These are phyloP conservation scores for Meira miltonrushii DNA, from an alignment of 1,284 basidiomycete genomes.

Conservation along the genomic window DNA sequence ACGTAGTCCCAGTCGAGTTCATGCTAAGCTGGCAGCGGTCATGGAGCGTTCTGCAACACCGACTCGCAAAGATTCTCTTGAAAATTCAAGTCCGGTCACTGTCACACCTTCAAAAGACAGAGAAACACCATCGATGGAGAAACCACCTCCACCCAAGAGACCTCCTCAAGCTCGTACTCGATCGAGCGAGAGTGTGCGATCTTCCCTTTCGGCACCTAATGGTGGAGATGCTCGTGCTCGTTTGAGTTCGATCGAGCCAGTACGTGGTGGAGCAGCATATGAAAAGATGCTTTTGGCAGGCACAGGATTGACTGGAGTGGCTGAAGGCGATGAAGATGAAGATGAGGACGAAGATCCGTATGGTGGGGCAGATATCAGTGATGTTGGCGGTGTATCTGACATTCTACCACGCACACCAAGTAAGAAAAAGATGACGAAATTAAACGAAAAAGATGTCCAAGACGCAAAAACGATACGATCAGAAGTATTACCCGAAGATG, in stretches of 20 bases:
- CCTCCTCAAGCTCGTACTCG: not conserved
- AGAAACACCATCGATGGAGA: too few relatives aligned
- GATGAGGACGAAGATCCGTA: slow-evolving; percentile 31
- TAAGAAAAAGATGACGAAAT: not conserved
- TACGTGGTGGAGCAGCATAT: slow-evolving; percentile 41
- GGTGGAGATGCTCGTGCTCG: slow-evolving; percentile 35
- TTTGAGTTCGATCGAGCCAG: slow-evolving; percentile 41
- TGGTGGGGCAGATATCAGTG: slow-evolving; percentile 26
- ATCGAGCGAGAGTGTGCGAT: slow-evolving; percentile 13
- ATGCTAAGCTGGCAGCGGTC: not conserved
- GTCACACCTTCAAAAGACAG: not conserved
- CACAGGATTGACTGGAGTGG: slow-evolving; percentile 32
- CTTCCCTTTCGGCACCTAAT: not conserved
- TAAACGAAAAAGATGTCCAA: not conserved
- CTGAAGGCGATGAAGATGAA: slow-evolving; percentile 34
- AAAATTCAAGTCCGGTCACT: not conserved
- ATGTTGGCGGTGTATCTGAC: slow-evolving; percentile 12
- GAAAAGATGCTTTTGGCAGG: slow-evolving; percentile 45
- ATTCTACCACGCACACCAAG: slow-evolving; percentile 6
- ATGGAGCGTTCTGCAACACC: not conserved
- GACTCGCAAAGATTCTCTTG: not conserved
- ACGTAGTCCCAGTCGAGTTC: not conserved
- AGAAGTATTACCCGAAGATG: slow-evolving; percentile 25
- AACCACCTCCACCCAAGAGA: not conserved
- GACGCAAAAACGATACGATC: not conserved